These are phyloP conservation scores for Corylus americana DNA, from an alignment of 306 rosid genomes.

Conservation along the genomic window DNA sequence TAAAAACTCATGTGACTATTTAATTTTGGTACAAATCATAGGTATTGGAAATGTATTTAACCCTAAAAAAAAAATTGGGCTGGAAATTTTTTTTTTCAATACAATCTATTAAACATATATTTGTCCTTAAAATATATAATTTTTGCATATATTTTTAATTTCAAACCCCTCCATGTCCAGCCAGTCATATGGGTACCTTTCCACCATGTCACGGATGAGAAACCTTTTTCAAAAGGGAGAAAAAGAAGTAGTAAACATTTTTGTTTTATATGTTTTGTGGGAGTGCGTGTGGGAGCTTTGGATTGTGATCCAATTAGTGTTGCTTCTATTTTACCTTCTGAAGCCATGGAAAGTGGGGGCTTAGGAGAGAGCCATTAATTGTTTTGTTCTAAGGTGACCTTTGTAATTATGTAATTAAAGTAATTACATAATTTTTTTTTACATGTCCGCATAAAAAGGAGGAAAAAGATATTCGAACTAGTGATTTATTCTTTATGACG, in stretches of 20 bases:
- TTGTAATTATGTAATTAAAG: too few species aligned
- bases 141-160: neutral
- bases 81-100: too few species aligned
- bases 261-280: neutral
- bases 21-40: too few species aligned
- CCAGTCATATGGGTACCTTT: neutral
- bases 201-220: neutral
- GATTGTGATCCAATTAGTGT: neutral
- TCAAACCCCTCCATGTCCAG: neutral
- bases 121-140: too few species aligned
- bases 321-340: neutral
- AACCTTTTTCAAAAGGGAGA: neutral
- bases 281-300: neutral
- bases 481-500: accelerated
- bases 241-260: neutral
- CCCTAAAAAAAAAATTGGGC: too few species aligned
- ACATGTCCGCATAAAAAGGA: too few species aligned
- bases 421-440: too few species aligned
- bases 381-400: neutral
- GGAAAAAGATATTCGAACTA: too few species aligned
- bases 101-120: too few species aligned
- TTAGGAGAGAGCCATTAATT: too few species aligned
- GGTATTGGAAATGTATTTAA: too few species aligned
- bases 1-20: too few species aligned
- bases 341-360: neutral